Evolutionary conservation across 2,329 filamentous ascomycete species (phyloP), one percentile per base, ranked within the genome.

Genomic region (Botryotinia convoluta): DNA sequence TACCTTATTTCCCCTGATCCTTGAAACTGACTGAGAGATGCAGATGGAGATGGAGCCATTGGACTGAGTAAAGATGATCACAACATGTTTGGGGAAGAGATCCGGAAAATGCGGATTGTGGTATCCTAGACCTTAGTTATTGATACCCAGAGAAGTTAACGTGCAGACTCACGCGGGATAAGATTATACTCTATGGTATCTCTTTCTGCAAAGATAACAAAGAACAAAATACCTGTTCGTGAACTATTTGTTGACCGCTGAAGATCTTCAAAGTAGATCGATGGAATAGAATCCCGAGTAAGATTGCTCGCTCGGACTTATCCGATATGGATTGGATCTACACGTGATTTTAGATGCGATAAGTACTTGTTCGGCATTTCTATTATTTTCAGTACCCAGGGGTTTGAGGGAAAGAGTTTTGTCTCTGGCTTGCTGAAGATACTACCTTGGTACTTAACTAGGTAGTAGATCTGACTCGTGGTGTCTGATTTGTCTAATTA

Each of bases 1-100:
- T 57, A 65, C 37, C 18, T 39, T 29, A 65, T 57, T 20, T 26
- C 69, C 37, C n/a, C 14, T 64, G 12, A 39, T 48, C 69, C 69
- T 65, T 54, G 61, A 20, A 57, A 42, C 14, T 32, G 61, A 22
- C 14, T 45, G 48, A 42, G 29, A 68, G 48, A 72, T 72, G 62
- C 37, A 59, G 39, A 60, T 68, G 26, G 48, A 48, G 35, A 54
- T 54, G 48, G 26, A 54, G 12, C 42, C 29, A 35, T 48, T 72
- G 51, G 51, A 60, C n/a, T 32, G 29, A 48, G 54, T 1, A 42
- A 29, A 62, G 44, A 60, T 5, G 44, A 54, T 39, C 51, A 45
- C 12, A 14, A 54, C 32, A 44, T 54, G 20, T 37, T 22, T 42
- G 48, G 26, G 35, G 39, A 65, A 51, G 20, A 65, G 32, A 16